phyloP scores from a whole-genome alignment of 1,139 yeast genomes.

The Arxiozyma bovina region DNA sequence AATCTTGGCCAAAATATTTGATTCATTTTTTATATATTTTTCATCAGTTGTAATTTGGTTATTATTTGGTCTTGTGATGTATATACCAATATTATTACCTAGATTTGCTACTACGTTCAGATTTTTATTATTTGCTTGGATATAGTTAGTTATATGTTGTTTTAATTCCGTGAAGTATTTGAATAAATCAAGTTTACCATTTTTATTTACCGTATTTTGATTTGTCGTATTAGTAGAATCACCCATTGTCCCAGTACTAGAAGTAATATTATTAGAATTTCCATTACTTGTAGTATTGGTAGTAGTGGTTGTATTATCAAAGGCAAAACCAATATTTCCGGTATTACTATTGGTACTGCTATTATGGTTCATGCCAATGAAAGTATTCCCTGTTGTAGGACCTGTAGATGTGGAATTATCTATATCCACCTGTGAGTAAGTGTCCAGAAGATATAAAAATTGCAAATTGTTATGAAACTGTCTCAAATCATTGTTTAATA shows the following conservation, averaged over 20 bases:
- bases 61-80: conserved; percentile 9
- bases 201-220: neutral
- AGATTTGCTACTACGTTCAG: conserved; percentile 21
- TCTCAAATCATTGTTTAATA: conserved; percentile 23
- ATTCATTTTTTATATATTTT: neutral
- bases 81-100: conserved; percentile 26
- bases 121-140: conserved; percentile 12
- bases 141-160: conserved; percentile 16
- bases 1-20: conserved; percentile 17
- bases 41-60: neutral
- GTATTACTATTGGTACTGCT: neutral
- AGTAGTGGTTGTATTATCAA: neutral
- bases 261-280: neutral
- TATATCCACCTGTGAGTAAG: conserved; percentile 25
- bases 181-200: conserved; percentile 27
- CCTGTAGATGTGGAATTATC: conserved; percentile 11
- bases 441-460: conserved; percentile 26
- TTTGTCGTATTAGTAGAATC: neutral
- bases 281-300: neutral
- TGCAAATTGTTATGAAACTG: conserved; percentile 29
- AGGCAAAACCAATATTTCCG: neutral
- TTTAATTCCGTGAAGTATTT: conserved; percentile 28
- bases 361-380: neutral
- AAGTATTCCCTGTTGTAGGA: neutral
- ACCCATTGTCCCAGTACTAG: neutral